A percentile compares a stretch with the other conserved stretches of the same genome.
These are phyloP conservation scores for Aspergillus glaucus DNA, from an alignment of 2,329 filamentous ascomycete genomes.

Conservation along the genomic window DNA sequence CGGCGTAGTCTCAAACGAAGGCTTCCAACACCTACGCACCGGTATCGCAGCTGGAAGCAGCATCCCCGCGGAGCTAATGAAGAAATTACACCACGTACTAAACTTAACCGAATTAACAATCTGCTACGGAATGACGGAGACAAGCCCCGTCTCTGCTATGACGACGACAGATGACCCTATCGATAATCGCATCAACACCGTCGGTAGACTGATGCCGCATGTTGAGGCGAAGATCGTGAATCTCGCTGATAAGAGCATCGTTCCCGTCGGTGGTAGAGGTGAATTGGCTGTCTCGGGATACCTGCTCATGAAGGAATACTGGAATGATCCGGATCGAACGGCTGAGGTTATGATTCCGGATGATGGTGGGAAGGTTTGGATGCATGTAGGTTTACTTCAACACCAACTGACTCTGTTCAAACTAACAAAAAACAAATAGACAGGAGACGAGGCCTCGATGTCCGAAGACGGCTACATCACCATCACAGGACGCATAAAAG, in stretches of 20 bases:
- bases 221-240: slow-evolving; percentile 73
- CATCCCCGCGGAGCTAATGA: slow-evolving; percentile 71
- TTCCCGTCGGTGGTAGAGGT: slow-evolving; percentile 63
- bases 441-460: slow-evolving; percentile 85
- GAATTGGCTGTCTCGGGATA: slow-evolving; percentile 83
- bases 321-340: slow-evolving; percentile 64
- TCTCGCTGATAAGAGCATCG: slow-evolving; percentile 53
- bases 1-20: slow-evolving; percentile 41
- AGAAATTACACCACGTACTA: slow-evolving; percentile 59
- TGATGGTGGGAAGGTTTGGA: slow-evolving; percentile 62
- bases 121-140: slow-evolving; percentile 97
- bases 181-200: slow-evolving; percentile 64
- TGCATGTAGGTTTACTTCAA: slow-evolving; percentile 49
- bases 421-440: slow-evolving; percentile 40
- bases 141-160: slow-evolving; percentile 66
- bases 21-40: slow-evolving; percentile 66
- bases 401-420: neutral
- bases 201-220: slow-evolving; percentile 79
- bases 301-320: slow-evolving; percentile 86
- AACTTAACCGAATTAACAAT: slow-evolving; percentile 81
- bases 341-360: slow-evolving; percentile 59
- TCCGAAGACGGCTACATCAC: slow-evolving; percentile 74
- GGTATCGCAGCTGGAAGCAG: slow-evolving; percentile 84
- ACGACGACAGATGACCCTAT: slow-evolving; percentile 71
- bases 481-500: slow-evolving; percentile 90